Percentiles rank a stretch among this genome's conserved stretches.
phyloP scores from a whole-genome alignment of 352 stramenopile genomes.

The Phytophthora macrochlamydospora region DNA sequence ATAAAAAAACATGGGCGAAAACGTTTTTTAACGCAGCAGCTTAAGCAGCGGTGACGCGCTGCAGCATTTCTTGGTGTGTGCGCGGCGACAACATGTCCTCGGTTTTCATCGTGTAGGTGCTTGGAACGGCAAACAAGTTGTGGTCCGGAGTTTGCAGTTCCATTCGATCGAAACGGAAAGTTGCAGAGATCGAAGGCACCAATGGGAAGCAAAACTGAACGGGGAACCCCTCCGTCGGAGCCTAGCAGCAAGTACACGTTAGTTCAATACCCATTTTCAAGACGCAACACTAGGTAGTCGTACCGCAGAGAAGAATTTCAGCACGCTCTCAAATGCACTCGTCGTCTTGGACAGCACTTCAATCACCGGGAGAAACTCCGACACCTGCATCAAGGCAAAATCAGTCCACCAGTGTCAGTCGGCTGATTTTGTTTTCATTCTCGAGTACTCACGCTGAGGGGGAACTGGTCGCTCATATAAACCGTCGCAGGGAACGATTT shows the following conservation, averaged over 20 bases:
- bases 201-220: background rate
- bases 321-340: slow-evolving; percentile 62
- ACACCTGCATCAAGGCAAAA: slow-evolving; percentile 31
- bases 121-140: background rate
- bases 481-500: slow-evolving; percentile 66
- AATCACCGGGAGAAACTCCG: slow-evolving; percentile 66
- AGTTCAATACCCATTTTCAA: too few relatives aligned
- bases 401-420: background rate
- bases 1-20: too few relatives aligned
- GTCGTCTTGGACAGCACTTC: slow-evolving; percentile 76
- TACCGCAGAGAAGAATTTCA: slow-evolving; percentile 67
- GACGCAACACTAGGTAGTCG: background rate
- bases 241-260: slow-evolving; percentile 20
- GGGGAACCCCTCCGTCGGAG: slow-evolving; percentile 26
- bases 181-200: background rate
- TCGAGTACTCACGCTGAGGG: slow-evolving; percentile 46
- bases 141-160: background rate
- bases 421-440: too few relatives aligned
- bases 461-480: slow-evolving; percentile 67
- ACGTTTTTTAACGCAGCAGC: too few relatives aligned
- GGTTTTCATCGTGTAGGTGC: background rate
- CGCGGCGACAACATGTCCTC: background rate
- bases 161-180: background rate
- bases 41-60: background rate
- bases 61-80: background rate